phyloP scores from a whole-genome alignment of 2,329 filamentous ascomycete genomes.

The Alternaria panax region DNA sequence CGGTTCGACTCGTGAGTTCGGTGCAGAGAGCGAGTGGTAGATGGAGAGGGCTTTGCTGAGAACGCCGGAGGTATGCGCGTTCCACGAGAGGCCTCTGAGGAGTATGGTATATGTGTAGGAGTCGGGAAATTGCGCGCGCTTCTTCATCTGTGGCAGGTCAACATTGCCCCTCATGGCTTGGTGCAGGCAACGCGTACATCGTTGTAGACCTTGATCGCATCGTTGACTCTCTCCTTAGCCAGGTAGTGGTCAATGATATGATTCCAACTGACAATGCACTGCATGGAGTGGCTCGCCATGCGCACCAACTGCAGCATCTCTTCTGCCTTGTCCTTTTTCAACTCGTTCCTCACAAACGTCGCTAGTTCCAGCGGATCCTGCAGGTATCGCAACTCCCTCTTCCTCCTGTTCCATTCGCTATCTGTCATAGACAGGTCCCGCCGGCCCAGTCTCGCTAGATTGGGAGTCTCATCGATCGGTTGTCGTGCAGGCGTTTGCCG shows the following conservation, averaged over 20 bases:
- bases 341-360: slow-evolving; percentile 67
- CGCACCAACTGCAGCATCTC: slow-evolving; percentile 74
- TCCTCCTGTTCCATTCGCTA: slow-evolving; percentile 48
- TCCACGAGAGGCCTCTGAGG: slow-evolving; percentile 74
- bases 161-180: neutral
- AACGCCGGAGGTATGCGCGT: slow-evolving; percentile 65
- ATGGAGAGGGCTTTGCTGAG: slow-evolving; percentile 74
- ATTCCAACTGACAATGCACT: slow-evolving; percentile 86
- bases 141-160: slow-evolving; percentile 77
- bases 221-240: slow-evolving; percentile 64
- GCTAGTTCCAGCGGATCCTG: slow-evolving; percentile 77
- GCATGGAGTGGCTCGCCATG: slow-evolving; percentile 68
- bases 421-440: slow-evolving; percentile 35
- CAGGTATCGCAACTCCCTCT: slow-evolving; percentile 68
- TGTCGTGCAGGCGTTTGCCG: slow-evolving; percentile 10
- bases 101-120: slow-evolving; percentile 84
- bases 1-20: slow-evolving; percentile 70
- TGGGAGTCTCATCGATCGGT: slow-evolving; percentile 18
- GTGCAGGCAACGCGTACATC: slow-evolving; percentile 64
- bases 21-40: slow-evolving; percentile 76
- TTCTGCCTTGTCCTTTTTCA: slow-evolving; percentile 67
- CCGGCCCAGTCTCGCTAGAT: slow-evolving; percentile 34
- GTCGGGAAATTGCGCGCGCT: slow-evolving; percentile 81
- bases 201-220: slow-evolving; percentile 84
- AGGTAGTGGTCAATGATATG: slow-evolving; percentile 78